Evolutionary conservation across 108 stramenopile species (phyloP).

Genomic region (Cylindrotheca closterium): DNA sequence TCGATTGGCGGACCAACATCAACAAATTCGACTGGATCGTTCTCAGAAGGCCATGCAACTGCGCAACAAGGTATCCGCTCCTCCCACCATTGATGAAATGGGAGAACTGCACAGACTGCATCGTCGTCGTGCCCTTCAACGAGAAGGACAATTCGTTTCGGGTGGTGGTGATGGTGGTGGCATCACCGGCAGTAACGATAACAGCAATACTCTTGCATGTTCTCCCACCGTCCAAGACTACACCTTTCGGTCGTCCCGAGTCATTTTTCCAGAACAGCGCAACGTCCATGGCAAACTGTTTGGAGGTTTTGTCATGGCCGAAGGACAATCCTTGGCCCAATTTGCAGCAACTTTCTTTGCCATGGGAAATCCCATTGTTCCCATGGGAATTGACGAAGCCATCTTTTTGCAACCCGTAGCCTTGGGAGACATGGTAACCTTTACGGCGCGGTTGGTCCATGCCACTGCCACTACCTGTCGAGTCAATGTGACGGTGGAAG

Average conservation of each 20-base stretch:
- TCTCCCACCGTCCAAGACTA: neutral
- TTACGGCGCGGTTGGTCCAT: conserved; percentile 5
- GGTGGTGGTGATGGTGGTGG: neutral
- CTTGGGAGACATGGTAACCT: conserved; percentile 8
- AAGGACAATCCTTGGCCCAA: neutral
- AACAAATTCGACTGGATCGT: neutral
- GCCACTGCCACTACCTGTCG: conserved; percentile 1
- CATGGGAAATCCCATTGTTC: neutral
- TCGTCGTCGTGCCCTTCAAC: neutral
- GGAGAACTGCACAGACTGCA: neutral
- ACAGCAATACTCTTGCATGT: no score
- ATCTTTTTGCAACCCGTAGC: conserved; percentile 3
- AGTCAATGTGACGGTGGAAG: conserved; percentile 1
- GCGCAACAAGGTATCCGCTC: neutral
- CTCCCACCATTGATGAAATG: neutral
- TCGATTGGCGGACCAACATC: neutral
- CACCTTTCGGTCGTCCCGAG: neutral
- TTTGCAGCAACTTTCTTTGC: conserved; percentile 1
- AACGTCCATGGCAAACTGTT: conserved; percentile 16
- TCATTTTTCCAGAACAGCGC: conserved; percentile 6
- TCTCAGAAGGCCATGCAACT: neutral
- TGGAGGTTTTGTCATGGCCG: conserved; percentile 10
- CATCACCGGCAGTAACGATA: neutral
- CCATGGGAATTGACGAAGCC: conserved; percentile 9
- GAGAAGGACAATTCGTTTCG: no score